Evolutionary conservation across 208 protist species (phyloP), one percentile per base, ranked within the genome.

Genomic region (Strigomonas culicis): DNA sequence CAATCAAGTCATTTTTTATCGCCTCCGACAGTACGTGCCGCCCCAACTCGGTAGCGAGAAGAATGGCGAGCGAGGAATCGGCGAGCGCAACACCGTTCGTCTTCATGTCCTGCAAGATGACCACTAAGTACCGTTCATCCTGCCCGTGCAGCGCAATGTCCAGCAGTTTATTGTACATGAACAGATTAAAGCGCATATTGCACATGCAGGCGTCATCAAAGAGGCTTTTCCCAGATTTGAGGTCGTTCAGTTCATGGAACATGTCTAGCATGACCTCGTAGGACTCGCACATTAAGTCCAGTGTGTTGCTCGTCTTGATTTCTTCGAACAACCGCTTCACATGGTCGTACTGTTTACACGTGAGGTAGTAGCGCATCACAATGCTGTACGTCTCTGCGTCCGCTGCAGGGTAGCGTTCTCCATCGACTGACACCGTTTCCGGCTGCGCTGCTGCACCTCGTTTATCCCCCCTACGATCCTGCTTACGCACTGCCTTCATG

Each of bases 81-180:
- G 60, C 73, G 1, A 84, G 70, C 0, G 76, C 59, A 17, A 95
- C 59, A 39, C 76, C 34, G 36, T 87, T 81, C 17, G 70, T 51
- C 28, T 85, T 84, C 93, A 97, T 97, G 46, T 94, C 80, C 7
- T 66, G 65, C 17, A 97, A 66, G 24, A 97, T 87, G 19, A 85
- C 81, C 60, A 82, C 95, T 13, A 95, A 72, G 28, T 79, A 84
- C 0, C 68, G 41, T 27, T 75, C 70, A 30, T 84, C 70, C 44
- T 85, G 66, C 6, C 62, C 32, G 1, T 59, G 36, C 10, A 86
- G 59, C 59, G 94, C 88, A 7, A 79, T 75, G 0, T 78, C 64
- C n/a, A 96, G 43, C 24, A 97, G 75, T 17, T 74, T 84, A 64
- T 97, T 94, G 71, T 95, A 97, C 59, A 77, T 89, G 22, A 2